Conservation (phyloP, 2,329 filamentous ascomycete species). For the Neofusicoccum laricinum region DNA sequence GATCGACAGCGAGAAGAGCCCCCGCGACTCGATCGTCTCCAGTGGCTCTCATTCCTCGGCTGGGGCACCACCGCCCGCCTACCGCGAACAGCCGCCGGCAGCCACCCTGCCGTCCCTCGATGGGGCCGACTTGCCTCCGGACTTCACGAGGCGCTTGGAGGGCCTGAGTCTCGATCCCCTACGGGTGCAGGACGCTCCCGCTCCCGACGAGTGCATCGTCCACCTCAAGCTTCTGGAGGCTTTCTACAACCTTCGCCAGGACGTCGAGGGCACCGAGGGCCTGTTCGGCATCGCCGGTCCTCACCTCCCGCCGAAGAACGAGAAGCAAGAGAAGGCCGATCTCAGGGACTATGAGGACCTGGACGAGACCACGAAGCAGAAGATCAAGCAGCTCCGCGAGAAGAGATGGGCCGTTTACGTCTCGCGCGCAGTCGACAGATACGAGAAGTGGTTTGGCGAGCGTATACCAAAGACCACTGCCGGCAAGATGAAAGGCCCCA, state of each 20-base stretch:
- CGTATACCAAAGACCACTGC: not conserved
- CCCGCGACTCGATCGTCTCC: slow-evolving; percentile 7
- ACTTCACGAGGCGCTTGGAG: slow-evolving; percentile 7
- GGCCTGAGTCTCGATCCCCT: not conserved
- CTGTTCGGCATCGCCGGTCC: slow-evolving; percentile 56
- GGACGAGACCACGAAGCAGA: not conserved
- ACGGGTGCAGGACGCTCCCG: not conserved
- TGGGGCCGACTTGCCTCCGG: not conserved
- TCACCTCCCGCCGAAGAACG: not conserved
- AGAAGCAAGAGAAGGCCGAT: not conserved
- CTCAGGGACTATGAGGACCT: not conserved
- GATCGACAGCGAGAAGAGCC: slow-evolving; percentile 30
- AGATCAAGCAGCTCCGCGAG: slow-evolving; percentile 50
- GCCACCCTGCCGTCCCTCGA: not conserved
- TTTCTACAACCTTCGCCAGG: slow-evolving; percentile 65
- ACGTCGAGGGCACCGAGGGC: slow-evolving; percentile 63
- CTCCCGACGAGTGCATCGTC: slow-evolving; percentile 56
- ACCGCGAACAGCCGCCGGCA: not conserved
- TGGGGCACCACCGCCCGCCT: slow-evolving; percentile 3
- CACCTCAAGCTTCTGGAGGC: slow-evolving; percentile 72
- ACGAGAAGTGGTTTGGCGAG: slow-evolving; percentile 61
- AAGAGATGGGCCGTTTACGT: slow-evolving; percentile 73
- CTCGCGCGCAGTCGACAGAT: slow-evolving; percentile 65
- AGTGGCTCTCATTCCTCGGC: not conserved
- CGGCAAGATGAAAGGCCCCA: not conserved